phyloP scores from a whole-genome alignment of 805 yeast species.

The Cyberlindnera bimundalis region DNA sequence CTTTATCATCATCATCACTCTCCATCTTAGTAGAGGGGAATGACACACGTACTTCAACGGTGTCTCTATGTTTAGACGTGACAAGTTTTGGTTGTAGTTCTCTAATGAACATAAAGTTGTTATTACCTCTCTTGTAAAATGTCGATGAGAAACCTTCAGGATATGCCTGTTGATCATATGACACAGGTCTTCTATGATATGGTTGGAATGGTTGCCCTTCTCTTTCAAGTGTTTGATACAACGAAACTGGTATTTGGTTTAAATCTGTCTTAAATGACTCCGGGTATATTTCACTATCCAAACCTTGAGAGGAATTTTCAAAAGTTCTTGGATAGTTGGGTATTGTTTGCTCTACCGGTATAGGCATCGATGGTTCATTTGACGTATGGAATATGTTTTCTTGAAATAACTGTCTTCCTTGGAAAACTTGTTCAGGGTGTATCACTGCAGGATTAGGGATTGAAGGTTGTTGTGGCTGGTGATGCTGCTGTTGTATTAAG shows the following conservation, averaged over 20 bases:
- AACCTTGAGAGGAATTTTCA: slow-evolving; percentile 4
- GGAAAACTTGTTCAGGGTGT: neutral
- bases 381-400: neutral
- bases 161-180: slow-evolving; percentile 26
- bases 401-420: slow-evolving; percentile 4
- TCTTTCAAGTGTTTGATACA: slow-evolving; percentile 1
- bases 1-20: slow-evolving; percentile 22
- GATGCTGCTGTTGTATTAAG: slow-evolving; percentile 2
- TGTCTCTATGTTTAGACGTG: slow-evolving; percentile 34
- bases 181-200: slow-evolving; percentile 7
- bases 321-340: neutral
- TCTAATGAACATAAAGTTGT: slow-evolving; percentile 48
- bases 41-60: slow-evolving; percentile 40
- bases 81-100: slow-evolving; percentile 46
- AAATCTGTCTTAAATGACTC: slow-evolving; percentile 6
- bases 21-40: slow-evolving; percentile 30
- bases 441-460: neutral
- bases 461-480: neutral
- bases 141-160: slow-evolving; percentile 51
- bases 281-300: slow-evolving; percentile 16
- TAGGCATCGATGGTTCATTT: neutral
- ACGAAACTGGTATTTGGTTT: slow-evolving; percentile 8
- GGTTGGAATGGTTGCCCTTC: slow-evolving; percentile 2
- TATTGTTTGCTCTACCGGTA: too few species aligned
- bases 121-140: slow-evolving; percentile 44